These are phyloP conservation scores for Begonia fuchsioides DNA, from an alignment of 306 rosid species.

Conservation along the genomic window DNA sequence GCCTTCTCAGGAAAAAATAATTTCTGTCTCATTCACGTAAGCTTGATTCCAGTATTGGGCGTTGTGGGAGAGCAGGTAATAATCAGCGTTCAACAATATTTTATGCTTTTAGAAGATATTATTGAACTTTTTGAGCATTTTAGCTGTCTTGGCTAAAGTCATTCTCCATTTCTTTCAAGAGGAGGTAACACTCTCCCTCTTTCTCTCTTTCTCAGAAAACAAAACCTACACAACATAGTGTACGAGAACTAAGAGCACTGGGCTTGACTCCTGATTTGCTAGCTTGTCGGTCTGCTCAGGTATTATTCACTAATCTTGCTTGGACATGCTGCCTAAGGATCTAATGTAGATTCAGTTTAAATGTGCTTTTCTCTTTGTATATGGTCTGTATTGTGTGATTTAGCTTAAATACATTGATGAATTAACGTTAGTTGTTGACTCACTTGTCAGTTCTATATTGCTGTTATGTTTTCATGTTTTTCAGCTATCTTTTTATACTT, in stretches of 20 bases:
- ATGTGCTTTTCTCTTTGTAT: too few relatives aligned
- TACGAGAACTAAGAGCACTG: slow-evolving; percentile 85
- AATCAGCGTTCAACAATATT: neutral
- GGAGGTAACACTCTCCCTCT: slow-evolving; percentile 16
- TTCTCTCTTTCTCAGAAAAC: slow-evolving; percentile 56
- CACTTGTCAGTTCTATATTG: too few relatives aligned
- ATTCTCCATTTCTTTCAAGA: neutral
- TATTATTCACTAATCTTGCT: slow-evolving; percentile 13
- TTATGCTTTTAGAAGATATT: neutral
- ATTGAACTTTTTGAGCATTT: neutral
- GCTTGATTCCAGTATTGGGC: slow-evolving; percentile 89
- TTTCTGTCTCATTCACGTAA: slow-evolving; percentile 97
- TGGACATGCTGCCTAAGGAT: slow-evolving; percentile 11
- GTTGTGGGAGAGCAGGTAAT: slow-evolving; percentile 99
- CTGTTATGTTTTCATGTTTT: too few relatives aligned
- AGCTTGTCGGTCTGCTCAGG: slow-evolving; percentile 97
- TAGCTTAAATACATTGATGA: too few relatives aligned
- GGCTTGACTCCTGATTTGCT: slow-evolving; percentile 93
- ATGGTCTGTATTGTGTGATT: too few relatives aligned
- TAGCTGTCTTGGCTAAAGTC: neutral
- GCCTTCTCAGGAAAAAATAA: slow-evolving; percentile 62
- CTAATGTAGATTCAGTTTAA: too few relatives aligned
- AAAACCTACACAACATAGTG: slow-evolving; percentile 94
- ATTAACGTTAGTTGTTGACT: too few relatives aligned
- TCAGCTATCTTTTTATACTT: too few relatives aligned